These are phyloP conservation scores for Polyporus arcularius DNA, from an alignment of 768 basidiomycete species.

Conservation along the genomic window DNA sequence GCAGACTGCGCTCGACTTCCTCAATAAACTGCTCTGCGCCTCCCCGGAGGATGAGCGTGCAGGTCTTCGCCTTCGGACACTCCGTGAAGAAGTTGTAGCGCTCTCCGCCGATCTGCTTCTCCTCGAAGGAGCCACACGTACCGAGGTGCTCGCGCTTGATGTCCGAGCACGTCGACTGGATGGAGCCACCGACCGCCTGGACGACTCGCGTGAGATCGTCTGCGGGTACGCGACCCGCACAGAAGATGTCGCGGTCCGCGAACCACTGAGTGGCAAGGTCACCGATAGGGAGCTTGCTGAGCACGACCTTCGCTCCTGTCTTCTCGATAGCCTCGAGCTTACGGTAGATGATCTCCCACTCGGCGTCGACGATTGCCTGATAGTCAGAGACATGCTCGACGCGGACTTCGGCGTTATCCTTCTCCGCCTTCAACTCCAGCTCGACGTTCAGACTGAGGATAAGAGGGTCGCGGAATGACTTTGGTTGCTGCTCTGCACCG, in stretches of 20 bases:
- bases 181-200: constrained; percentile 91
- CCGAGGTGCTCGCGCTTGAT: constrained; percentile 89
- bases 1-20: constrained; percentile 95
- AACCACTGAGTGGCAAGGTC: constrained; percentile 99
- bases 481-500: constrained; percentile 98
- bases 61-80: constrained; percentile 93
- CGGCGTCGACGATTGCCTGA: constrained; percentile 98
- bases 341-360: constrained; percentile 99
- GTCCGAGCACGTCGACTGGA: constrained; percentile 95
- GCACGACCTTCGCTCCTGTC: constrained; percentile 95
- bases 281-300: constrained; percentile 97
- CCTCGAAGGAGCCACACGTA: constrained; percentile 90
- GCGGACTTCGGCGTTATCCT: constrained; percentile 98
- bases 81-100: constrained; percentile 94
- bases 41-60: constrained; percentile 90
- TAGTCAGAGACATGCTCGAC: constrained; percentile 97
- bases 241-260: constrained; percentile 98
- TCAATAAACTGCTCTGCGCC: constrained; percentile 99
- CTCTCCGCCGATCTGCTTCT: constrained; percentile 95
- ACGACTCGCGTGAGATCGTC: constrained; percentile 92
- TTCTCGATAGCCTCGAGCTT: constrained; percentile 95
- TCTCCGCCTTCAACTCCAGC: constrained; percentile 97
- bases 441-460: constrained; percentile 96
- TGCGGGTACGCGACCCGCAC: constrained; percentile 91
- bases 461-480: constrained; percentile 84